These are phyloP conservation scores for Xylaria flabelliformis DNA, from an alignment of 495 filamentous ascomycete species.

Conservation along the genomic window DNA sequence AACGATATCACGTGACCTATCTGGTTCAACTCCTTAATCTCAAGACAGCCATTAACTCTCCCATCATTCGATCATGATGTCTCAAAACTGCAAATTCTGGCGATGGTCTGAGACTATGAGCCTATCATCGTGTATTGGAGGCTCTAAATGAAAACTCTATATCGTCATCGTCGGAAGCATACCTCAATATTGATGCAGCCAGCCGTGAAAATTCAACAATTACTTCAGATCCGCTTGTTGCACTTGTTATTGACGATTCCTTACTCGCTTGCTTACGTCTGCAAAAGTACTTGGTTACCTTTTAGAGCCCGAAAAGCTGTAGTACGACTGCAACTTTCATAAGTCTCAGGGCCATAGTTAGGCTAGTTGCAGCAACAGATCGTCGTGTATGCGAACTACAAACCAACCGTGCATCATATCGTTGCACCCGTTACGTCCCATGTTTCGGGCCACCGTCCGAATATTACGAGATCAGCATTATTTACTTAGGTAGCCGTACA, in stretches of 20 bases:
- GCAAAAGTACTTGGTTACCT: background rate
- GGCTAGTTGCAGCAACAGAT: conserved; percentile 1
- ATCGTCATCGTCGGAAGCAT: background rate
- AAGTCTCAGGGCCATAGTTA: background rate
- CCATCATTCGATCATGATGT: background rate
- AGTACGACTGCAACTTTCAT: background rate
- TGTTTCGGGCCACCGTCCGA: background rate
- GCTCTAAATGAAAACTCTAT: background rate
- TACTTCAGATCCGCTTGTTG: background rate
- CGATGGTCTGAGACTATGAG: no score
- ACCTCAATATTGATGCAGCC: background rate
- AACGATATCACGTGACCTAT: background rate
- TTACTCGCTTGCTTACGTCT: background rate
- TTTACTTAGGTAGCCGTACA: background rate
- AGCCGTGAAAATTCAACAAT: no score
- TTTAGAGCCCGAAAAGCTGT: background rate
- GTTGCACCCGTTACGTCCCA: background rate
- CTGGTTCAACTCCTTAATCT: background rate
- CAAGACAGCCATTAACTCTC: no score
- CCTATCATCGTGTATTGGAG: background rate
- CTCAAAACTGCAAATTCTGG: background rate
- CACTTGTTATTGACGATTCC: background rate
- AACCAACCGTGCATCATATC: background rate
- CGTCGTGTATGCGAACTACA: background rate
- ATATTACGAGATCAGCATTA: background rate